Percentiles rank a stretch among this genome's conserved stretches.
phyloP scores from a whole-genome alignment of 2,329 filamentous ascomycete species.

The Amauroascus verrucosus region DNA sequence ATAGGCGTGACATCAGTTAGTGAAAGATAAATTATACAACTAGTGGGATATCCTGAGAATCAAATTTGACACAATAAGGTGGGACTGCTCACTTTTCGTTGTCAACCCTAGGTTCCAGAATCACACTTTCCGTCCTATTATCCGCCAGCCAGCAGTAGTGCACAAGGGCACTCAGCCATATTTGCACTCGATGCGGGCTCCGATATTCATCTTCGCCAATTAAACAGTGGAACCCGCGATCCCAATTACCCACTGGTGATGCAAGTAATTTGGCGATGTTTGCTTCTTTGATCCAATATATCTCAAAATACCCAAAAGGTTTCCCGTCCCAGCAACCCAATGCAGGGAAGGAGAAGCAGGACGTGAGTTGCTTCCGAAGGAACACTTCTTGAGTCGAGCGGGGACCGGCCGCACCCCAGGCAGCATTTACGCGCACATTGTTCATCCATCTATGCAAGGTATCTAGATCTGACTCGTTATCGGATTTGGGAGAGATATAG shows the following conservation, averaged over 20 bases:
- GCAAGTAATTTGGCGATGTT: conserved; percentile 58
- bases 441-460: conserved; percentile 84
- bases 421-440: conserved; percentile 67
- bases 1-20: conserved; percentile 3
- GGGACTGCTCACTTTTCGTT: conserved; percentile 74
- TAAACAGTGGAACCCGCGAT: conserved; percentile 77
- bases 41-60: too few relatives aligned
- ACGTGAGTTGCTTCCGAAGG: conserved; percentile 53
- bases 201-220: conserved; percentile 88
- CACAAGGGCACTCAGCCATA: conserved; percentile 78
- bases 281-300: conserved; percentile 98
- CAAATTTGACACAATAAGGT: too few relatives aligned
- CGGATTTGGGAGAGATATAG: conserved; percentile 25
- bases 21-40: conserved; percentile 15
- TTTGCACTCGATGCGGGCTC: conserved; percentile 61
- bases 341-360: conserved; percentile 71
- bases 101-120: conserved; percentile 83
- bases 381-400: conserved; percentile 54
- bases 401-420: conserved; percentile 63
- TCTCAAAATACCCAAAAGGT: conserved; percentile 93
- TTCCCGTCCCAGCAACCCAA: conserved; percentile 92
- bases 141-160: conserved; percentile 76
- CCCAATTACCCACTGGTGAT: conserved; percentile 62
- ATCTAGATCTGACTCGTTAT: conserved; percentile 45
- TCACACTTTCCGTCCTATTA: conserved; percentile 67